A percentile compares a stretch with the other conserved stretches of the same genome.
Evolutionary conservation across 495 filamentous ascomycete genomes (phyloP).

Genomic region (Penicillium flavigenum): DNA sequence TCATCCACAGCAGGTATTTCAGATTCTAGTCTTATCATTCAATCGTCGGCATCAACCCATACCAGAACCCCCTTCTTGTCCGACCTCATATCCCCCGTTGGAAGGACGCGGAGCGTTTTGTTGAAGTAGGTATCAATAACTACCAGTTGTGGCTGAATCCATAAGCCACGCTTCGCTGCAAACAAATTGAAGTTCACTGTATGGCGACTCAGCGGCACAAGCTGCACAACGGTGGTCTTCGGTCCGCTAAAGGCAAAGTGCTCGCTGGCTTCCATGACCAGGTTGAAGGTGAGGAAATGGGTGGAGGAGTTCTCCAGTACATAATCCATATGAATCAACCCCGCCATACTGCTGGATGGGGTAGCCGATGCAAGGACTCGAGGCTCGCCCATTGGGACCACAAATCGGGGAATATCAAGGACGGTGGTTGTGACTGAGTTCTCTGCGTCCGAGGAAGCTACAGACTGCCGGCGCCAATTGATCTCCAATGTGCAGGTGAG

Average conservation of each 20-base stretch:
- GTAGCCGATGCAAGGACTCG: constrained; percentile 72
- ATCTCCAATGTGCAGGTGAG: constrained; percentile 76
- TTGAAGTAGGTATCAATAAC: constrained; percentile 88
- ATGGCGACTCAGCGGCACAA: constrained; percentile 75
- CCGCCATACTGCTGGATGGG: constrained; percentile 42
- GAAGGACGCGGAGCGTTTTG: constrained; percentile 73
- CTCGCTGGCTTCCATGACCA: constrained; percentile 89
- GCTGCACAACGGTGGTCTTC: constrained; percentile 71
- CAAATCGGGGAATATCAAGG: constrained; percentile 74
- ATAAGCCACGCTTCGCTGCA: constrained; percentile 55
- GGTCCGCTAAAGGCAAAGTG: constrained; percentile 91
- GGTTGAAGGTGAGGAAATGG: constrained; percentile 88
- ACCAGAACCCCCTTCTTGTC: constrained; percentile 71
- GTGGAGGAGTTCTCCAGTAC: constrained; percentile 91
- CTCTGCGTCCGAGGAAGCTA: constrained; percentile 9
- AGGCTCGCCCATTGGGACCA: constrained; percentile 78
- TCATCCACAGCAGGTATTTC: not conserved
- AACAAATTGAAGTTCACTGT: constrained; percentile 69
- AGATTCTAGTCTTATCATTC: constrained; percentile 9
- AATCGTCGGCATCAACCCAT: constrained; percentile 60
- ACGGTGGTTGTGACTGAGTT: constrained; percentile 44
- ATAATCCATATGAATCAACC: constrained; percentile 57
- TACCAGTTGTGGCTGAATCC: constrained; percentile 70
- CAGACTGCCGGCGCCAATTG: constrained; percentile 63
- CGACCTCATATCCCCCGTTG: constrained; percentile 67